Conservation (phyloP, 176 grass and related monocot genomes). For the Typha latifolia region DNA sequence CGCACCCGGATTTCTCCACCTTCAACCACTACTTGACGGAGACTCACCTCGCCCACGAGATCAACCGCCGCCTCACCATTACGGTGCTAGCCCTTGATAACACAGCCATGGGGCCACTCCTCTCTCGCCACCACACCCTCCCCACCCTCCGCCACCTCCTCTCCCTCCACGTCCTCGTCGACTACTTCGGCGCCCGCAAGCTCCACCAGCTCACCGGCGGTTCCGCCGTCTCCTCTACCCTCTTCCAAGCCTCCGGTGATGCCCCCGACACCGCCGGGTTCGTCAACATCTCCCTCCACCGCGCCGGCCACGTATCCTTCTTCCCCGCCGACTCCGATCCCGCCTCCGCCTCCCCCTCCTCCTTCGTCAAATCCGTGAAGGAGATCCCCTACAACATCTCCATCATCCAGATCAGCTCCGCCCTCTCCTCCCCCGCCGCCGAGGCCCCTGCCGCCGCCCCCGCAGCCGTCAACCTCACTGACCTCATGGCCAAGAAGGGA, state of each 20-base stretch:
- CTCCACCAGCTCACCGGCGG: constrained; percentile 68
- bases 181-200: constrained; percentile 94
- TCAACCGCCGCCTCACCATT: constrained; percentile 87
- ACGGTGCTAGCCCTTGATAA: constrained; percentile 72
- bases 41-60: constrained; percentile 65
- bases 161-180: constrained; percentile 75
- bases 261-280: constrained; percentile 28
- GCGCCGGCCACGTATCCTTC: constrained; percentile 22
- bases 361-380: constrained; percentile 32
- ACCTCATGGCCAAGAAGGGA: constrained; percentile 71
- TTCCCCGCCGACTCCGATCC: neutral
- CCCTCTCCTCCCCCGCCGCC: constrained; percentile 21
- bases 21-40: constrained; percentile 76
- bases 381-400: constrained; percentile 37
- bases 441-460: constrained; percentile 34
- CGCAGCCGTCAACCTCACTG: constrained; percentile 52
- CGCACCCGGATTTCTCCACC: constrained; percentile 66
- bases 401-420: constrained; percentile 42
- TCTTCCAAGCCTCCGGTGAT: constrained; percentile 54
- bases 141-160: constrained; percentile 73
- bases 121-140: constrained; percentile 37
- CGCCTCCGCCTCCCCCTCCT: neutral
- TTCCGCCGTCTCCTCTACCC: constrained; percentile 51
- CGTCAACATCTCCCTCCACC: constrained; percentile 16
- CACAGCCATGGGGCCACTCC: constrained; percentile 47